Evolutionary conservation across 2,329 filamentous ascomycete species (phyloP), one percentile per base, ranked within the genome.

Genomic region (Podosphaera leucotricha): DNA sequence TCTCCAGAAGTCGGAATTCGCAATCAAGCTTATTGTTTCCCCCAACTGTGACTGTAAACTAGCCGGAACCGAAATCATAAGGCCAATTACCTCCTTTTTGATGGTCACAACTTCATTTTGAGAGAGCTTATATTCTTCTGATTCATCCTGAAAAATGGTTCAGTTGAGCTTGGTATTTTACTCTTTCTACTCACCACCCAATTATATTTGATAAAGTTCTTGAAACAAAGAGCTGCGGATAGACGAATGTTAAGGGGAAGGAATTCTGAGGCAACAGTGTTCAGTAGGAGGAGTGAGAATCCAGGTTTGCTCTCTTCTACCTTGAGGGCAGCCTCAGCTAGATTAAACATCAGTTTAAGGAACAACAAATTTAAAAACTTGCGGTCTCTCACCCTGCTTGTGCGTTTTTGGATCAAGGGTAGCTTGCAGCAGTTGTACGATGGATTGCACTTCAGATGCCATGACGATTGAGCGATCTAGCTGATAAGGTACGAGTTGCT

Each of bases 1-100:
- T 61, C 80, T 70, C 79, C 81, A 98, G 62, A 98, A 98, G 61
- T 98, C 90, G 52, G 86, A 95, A 62, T 95, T 87, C 48, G 90
- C 90, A 55, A 98, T 95, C 54, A 92, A 75, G 63, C 87, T 94
- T 61, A 95, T 92, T 49, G 90, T 86, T 59, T 95, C 90, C 53
- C 90, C 90, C 33, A 98, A 72, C 64, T 98, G 90, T 48, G 83
- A 76, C 64, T 95, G 92, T 51, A 98, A 80, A 47, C 75, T 79
- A 16, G 81, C 61, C 3, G 87, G 90, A 20, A 90, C 85, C 7
- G 79, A 77, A 55, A 94, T 92, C 90, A 98, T 98, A 54, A 98
- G 69, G 46, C 84, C 87, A 55, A 98, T 87, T 49, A 98, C 74
- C 66, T 94, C 86, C 57, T 77, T 75, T 66, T 98, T 98, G 67